Evolutionary conservation across 352 stramenopile species (phyloP).

Genomic region (Phytophthora foliorum): DNA sequence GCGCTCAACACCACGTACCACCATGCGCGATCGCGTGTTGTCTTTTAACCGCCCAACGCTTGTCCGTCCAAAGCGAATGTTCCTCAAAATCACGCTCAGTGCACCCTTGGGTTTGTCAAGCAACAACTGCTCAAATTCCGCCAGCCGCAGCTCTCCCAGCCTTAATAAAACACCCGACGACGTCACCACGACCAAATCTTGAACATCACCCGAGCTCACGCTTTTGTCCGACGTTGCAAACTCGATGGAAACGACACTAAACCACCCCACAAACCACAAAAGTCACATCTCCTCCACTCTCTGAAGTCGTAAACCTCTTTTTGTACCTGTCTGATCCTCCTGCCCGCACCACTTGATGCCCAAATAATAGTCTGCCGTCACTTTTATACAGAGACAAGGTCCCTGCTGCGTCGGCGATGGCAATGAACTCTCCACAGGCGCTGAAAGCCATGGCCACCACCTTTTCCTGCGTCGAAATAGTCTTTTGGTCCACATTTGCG

Average conservation of each 20-base stretch:
- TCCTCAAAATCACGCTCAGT: slow-evolving; percentile 35
- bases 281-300: background rate
- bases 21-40: slow-evolving; percentile 24
- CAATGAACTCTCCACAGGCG: slow-evolving; percentile 43
- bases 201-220: slow-evolving; percentile 8
- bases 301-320: background rate
- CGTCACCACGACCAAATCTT: slow-evolving; percentile 48
- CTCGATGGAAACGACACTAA: slow-evolving; percentile 21
- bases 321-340: slow-evolving; percentile 21
- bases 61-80: slow-evolving; percentile 32
- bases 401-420: slow-evolving; percentile 38
- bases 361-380: slow-evolving; percentile 34
- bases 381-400: slow-evolving; percentile 43
- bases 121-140: slow-evolving; percentile 42
- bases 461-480: slow-evolving; percentile 18
- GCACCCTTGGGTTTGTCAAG: slow-evolving; percentile 19
- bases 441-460: slow-evolving; percentile 47
- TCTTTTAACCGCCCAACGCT: slow-evolving; percentile 26
- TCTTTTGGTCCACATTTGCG: slow-evolving; percentile 16
- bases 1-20: slow-evolving; percentile 19
- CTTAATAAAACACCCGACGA: slow-evolving; percentile 26
- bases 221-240: slow-evolving; percentile 19
- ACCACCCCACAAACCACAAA: background rate
- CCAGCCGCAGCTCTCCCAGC: slow-evolving; percentile 37
- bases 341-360: slow-evolving; percentile 11